Conservation (phyloP, 75 land plant genomes). For the Azolla pinnata region DNA sequence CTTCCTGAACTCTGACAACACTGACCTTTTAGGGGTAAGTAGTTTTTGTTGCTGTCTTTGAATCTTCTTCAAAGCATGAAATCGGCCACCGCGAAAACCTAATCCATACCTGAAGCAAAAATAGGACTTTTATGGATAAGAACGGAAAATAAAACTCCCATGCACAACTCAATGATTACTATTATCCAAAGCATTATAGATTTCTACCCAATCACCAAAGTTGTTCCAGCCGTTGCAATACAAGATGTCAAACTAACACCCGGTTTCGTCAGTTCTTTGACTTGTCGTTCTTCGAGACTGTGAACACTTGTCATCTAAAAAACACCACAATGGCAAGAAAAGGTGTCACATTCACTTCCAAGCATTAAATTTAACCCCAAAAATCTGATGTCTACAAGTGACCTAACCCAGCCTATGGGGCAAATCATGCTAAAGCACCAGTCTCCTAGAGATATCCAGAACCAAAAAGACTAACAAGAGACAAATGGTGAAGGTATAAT, state of each 20-base stretch:
- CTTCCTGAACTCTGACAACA: background rate
- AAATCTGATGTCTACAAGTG: too few species aligned
- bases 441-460: too few species aligned
- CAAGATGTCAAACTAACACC: constrained; percentile 27
- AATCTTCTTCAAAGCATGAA: constrained; percentile 11
- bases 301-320: constrained; percentile 22
- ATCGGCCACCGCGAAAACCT: constrained; percentile 27
- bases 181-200: background rate
- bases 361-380: too few species aligned
- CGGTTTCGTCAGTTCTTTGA: constrained; percentile 17
- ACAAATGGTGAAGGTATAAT: too few species aligned
- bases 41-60: constrained; percentile 27
- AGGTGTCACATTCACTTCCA: too few species aligned
- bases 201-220: constrained; percentile 19
- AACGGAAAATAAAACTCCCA: background rate
- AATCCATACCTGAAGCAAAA: constrained; percentile 21
- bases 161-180: background rate
- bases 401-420: too few species aligned
- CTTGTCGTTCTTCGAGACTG: constrained; percentile 20
- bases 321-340: too few species aligned
- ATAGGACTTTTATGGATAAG: background rate
- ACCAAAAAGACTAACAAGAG: too few species aligned
- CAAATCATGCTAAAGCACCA: too few species aligned
- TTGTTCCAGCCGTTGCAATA: constrained; percentile 28
- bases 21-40: constrained; percentile 2